These are phyloP conservation scores for Corymbia maculata DNA, from an alignment of 345 rosid genomes.

Conservation along the genomic window DNA sequence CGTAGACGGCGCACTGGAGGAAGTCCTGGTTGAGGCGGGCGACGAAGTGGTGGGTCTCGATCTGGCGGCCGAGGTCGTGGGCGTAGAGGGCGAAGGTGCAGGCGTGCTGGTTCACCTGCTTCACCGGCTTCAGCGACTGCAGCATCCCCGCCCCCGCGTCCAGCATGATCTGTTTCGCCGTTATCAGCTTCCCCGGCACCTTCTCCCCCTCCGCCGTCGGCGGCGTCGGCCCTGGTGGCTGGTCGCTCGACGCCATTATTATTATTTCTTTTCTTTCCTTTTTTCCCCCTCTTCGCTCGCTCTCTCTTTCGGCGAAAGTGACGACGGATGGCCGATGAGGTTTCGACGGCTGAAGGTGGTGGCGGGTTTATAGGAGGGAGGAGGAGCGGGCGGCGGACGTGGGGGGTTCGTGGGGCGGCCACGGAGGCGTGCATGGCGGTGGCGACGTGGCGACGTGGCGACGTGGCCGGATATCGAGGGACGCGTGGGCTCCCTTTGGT, in stretches of 20 bases:
- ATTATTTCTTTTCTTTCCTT: not conserved
- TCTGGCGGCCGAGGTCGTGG: constrained; percentile 73
- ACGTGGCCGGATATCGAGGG: not conserved
- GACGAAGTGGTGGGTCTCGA: constrained; percentile 60
- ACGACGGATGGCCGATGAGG: not conserved
- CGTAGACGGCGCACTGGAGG: constrained; percentile 77
- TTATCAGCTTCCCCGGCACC: not conserved
- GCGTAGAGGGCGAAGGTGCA: constrained; percentile 71
- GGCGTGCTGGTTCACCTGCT: constrained; percentile 46
- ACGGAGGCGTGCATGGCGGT: not conserved
- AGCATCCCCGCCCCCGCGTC: constrained; percentile 57
- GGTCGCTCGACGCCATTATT: constrained; percentile 25
- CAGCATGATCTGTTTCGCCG: constrained; percentile 20
- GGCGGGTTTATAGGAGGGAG: not conserved
- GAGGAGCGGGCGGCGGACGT: not conserved
- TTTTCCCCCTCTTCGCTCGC: not conserved
- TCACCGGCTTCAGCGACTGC: constrained; percentile 65
- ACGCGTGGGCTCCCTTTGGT: not conserved
- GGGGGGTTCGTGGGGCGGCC: not conserved
- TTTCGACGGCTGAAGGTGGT: not conserved
- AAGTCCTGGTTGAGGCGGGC: constrained; percentile 70
- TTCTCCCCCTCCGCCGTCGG: not conserved
- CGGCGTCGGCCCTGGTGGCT: constrained; percentile 8
- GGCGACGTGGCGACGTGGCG: not conserved
- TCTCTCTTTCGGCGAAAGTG: not conserved